Conservation (phyloP, 2,329 filamentous ascomycete species). For the Colletotrichum sp. region DNA sequence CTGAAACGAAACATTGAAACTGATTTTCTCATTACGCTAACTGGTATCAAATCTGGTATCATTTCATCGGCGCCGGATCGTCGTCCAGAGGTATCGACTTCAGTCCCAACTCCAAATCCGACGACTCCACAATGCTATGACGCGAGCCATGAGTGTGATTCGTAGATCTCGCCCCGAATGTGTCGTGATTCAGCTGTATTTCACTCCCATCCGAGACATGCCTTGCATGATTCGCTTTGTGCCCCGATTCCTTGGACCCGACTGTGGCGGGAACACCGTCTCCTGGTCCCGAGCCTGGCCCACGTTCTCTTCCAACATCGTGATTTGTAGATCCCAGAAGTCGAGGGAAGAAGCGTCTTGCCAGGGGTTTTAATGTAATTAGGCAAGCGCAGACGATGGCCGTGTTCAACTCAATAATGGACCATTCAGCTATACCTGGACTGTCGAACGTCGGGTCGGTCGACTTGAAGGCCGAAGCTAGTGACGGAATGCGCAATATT, state of each 20-base stretch:
- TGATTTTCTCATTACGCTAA: background rate
- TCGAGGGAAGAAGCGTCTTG: constrained; percentile 32
- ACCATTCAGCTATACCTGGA: constrained; percentile 28
- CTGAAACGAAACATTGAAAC: background rate
- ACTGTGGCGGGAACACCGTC: background rate
- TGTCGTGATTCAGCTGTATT: background rate
- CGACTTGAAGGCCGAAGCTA: constrained; percentile 12
- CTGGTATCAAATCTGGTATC: background rate
- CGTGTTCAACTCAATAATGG: constrained; percentile 29
- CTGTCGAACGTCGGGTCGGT: constrained; percentile 26
- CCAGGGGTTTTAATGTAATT: constrained; percentile 29
- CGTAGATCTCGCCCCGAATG: background rate
- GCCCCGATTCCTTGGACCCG: background rate
- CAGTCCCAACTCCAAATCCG: background rate
- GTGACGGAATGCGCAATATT: constrained; percentile 25
- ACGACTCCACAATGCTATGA: background rate
- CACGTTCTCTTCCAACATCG: background rate
- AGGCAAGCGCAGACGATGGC: constrained; percentile 32
- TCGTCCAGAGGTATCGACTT: background rate
- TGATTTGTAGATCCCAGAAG: background rate
- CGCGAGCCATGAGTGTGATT: background rate
- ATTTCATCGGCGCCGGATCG: background rate
- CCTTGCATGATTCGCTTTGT: background rate
- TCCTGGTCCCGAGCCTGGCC: background rate
- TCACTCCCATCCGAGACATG: background rate